These are phyloP conservation scores for Canariomyces notabilis DNA, from an alignment of 2,329 filamentous ascomycete genomes.

Conservation along the genomic window DNA sequence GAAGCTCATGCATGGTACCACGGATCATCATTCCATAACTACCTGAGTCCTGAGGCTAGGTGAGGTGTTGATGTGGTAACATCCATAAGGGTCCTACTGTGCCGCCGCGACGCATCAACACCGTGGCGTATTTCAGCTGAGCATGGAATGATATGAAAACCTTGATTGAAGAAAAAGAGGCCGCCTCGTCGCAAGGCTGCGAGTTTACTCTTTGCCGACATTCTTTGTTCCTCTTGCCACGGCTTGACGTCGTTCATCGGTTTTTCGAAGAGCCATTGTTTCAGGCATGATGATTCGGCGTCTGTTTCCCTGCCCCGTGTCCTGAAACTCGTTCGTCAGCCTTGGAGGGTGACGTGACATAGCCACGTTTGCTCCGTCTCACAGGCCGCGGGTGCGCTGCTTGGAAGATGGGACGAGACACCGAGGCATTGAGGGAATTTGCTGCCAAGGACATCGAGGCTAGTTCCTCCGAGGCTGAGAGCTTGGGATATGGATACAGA, in stretches of 20 bases:
- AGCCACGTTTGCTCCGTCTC: neutral
- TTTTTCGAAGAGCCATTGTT: too few relatives aligned
- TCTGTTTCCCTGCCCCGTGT: neutral
- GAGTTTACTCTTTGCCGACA: neutral
- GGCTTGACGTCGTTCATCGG: neutral
- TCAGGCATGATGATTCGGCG: too few relatives aligned
- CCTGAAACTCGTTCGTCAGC: neutral
- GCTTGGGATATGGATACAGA: neutral
- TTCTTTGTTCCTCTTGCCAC: neutral
- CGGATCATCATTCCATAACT: too few relatives aligned
- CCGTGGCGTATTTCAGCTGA: neutral
- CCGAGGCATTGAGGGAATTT: neutral
- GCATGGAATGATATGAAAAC: neutral
- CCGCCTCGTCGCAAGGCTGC: slow-evolving; percentile 2
- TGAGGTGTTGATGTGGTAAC: too few relatives aligned
- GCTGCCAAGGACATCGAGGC: neutral
- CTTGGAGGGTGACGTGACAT: neutral
- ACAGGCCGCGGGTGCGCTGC: neutral
- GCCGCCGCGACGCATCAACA: neutral
- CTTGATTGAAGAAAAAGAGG: neutral
- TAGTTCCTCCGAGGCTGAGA: neutral
- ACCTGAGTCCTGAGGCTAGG: neutral
- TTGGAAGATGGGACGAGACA: neutral
- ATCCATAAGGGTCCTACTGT: slow-evolving; percentile 1
- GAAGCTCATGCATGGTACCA: too few relatives aligned